These are phyloP conservation scores for Ceratocystis variospora DNA, from an alignment of 2,329 filamentous ascomycete genomes.

Conservation along the genomic window DNA sequence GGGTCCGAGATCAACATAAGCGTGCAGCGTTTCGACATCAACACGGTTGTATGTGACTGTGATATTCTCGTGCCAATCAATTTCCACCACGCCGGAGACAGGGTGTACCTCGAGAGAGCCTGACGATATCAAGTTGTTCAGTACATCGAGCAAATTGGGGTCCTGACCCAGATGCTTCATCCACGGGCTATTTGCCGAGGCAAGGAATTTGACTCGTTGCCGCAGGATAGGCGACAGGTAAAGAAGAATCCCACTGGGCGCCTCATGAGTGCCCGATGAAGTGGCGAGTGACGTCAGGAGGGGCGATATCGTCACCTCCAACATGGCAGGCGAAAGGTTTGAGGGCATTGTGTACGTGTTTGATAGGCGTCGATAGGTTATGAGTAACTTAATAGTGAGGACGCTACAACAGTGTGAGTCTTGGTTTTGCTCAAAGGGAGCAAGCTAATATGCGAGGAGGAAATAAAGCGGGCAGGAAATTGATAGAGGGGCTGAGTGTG, in stretches of 20 bases:
- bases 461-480: not conserved
- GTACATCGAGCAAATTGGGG: conserved; percentile 60
- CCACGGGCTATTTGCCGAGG: conserved; percentile 26
- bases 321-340: conserved; percentile 26
- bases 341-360: conserved; percentile 14
- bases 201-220: conserved; percentile 52
- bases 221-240: conserved; percentile 52
- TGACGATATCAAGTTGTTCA: conserved; percentile 40
- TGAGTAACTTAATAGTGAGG: too few relatives aligned
- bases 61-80: conserved; percentile 48
- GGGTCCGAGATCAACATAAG: conserved; percentile 41
- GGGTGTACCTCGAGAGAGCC: conserved; percentile 66
- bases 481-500: not conserved
- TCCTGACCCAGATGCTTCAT: conserved; percentile 44
- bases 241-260: conserved; percentile 43
- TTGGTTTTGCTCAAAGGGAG: not conserved
- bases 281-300: conserved; percentile 47
- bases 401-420: not conserved
- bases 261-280: conserved; percentile 43
- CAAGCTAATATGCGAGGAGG: not conserved
- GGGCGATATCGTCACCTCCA: conserved; percentile 38
- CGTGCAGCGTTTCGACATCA: conserved; percentile 62
- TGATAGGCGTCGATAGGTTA: not conserved
- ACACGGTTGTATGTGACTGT: conserved; percentile 51
- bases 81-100: conserved; percentile 63